A percentile compares a stretch with the other conserved stretches of the same genome.
Conservation (phyloP, 495 filamentous ascomycete genomes). For the Penicillium longicatenatum region DNA sequence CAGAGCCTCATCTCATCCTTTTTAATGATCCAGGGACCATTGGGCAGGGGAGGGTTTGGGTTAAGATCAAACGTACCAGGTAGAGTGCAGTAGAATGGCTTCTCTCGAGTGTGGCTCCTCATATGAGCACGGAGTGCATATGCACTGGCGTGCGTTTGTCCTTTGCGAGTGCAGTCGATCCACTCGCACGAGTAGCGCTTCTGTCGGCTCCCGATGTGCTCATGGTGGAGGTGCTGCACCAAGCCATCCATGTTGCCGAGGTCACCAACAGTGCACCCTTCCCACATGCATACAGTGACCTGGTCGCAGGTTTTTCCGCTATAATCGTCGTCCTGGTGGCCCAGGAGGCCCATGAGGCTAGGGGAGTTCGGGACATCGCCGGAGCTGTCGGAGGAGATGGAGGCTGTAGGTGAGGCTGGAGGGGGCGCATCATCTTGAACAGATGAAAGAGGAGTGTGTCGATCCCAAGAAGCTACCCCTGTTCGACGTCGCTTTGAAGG, state of each 20-base stretch:
- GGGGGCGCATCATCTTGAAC: conserved; percentile 44
- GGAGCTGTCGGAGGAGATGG: conserved; percentile 85
- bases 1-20: not conserved
- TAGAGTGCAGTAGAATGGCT: conserved; percentile 94
- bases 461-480: conserved; percentile 51
- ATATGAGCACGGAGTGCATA: conserved; percentile 97
- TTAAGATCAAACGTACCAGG: conserved; percentile 64
- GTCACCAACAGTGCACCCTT: conserved; percentile 78
- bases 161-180: conserved; percentile 84
- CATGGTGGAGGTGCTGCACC: conserved; percentile 90
- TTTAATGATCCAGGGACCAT: not conserved
- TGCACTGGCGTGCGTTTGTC: conserved; percentile 86
- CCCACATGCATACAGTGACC: conserved; percentile 87
- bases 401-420: conserved; percentile 47
- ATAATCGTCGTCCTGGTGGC: conserved; percentile 71
- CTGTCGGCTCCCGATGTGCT: conserved; percentile 82
- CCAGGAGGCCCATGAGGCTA: conserved; percentile 44
- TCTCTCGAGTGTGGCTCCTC: conserved; percentile 96
- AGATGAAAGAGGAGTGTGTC: conserved; percentile 50
- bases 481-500: conserved; percentile 55
- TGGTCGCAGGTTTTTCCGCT: conserved; percentile 78
- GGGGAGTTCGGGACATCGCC: conserved; percentile 68
- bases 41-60: not conserved
- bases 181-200: conserved; percentile 95
- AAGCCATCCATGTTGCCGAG: conserved; percentile 90